Percentiles rank a stretch among this genome's conserved stretches.
Conservation (phyloP, 2,329 filamentous ascomycete genomes). For the Xylariaceae sp. region DNA sequence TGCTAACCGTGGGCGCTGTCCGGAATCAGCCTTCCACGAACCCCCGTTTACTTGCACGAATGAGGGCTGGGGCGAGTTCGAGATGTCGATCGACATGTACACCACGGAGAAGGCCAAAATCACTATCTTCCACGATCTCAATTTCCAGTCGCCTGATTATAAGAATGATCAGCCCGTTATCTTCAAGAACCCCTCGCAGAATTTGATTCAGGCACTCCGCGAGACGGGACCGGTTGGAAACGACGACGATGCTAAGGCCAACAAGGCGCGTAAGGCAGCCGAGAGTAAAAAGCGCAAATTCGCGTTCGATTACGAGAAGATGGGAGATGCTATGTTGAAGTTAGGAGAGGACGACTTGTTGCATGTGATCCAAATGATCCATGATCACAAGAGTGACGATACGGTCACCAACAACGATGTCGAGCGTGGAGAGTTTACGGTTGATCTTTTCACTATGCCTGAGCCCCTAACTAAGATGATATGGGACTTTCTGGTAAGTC, state of each 20-base stretch:
- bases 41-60: constrained; percentile 86
- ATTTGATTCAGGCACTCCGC: constrained; percentile 70
- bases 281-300: constrained; percentile 73
- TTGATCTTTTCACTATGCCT: constrained; percentile 95
- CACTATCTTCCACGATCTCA: constrained; percentile 78
- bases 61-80: constrained; percentile 98
- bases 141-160: constrained; percentile 78
- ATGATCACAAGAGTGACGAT: constrained; percentile 90
- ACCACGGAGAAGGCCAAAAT: constrained; percentile 84
- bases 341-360: constrained; percentile 89
- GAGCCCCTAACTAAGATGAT: constrained; percentile 86
- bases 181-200: constrained; percentile 89
- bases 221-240: constrained; percentile 82
- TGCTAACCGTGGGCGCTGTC: constrained; percentile 13
- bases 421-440: constrained; percentile 95
- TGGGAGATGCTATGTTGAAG: constrained; percentile 85
- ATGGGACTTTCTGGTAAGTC: constrained; percentile 70
- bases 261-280: constrained; percentile 53
- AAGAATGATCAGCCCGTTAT: constrained; percentile 74
- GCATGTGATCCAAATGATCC: constrained; percentile 94
- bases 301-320: constrained; percentile 83
- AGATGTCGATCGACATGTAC: constrained; percentile 80
- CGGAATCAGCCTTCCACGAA: constrained; percentile 62
- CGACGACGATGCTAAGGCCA: constrained; percentile 59
- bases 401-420: constrained; percentile 97